phyloP scores from a whole-genome alignment of 768 basidiomycete genomes.

The Chalciporus pseudorubinellus region DNA sequence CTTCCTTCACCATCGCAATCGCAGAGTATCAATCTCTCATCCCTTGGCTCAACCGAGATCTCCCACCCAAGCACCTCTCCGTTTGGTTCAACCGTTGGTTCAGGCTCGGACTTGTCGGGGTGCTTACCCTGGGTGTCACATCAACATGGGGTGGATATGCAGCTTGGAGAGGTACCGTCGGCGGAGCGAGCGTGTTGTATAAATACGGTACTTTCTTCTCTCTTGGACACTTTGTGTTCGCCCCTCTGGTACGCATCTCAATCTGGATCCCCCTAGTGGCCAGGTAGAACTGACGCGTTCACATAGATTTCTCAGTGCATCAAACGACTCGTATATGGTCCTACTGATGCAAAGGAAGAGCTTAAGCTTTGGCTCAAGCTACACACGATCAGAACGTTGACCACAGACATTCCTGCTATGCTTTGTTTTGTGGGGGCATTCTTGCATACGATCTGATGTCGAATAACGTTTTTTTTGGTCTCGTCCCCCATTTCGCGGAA shows the following conservation, averaged over 20 bases:
- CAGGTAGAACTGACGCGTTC: not conserved
- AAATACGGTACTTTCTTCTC: conserved; percentile 5
- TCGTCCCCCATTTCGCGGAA: no score
- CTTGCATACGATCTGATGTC: not conserved
- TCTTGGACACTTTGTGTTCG: conserved; percentile 7
- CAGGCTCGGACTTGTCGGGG: not conserved
- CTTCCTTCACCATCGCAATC: conserved; percentile 1
- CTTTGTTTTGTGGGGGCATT: conserved; percentile 3
- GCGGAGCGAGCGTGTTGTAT: not conserved
- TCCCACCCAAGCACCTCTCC: not conserved
- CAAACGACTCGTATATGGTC: not conserved
- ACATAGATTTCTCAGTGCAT: conserved; percentile 1
- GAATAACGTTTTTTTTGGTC: not conserved
- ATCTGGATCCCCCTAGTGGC: no score
- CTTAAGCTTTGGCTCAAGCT: not conserved
- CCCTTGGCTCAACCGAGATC: conserved; percentile 1
- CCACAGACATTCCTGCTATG: conserved; percentile 3
- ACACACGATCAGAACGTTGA: not conserved
- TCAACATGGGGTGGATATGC: not conserved
- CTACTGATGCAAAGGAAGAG: not conserved
- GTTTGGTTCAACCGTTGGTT: conserved; percentile 1
- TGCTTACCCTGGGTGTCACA: not conserved
- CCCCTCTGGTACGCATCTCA: not conserved
- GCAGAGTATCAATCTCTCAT: conserved; percentile 2
- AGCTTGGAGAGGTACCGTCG: not conserved